Conservation (phyloP, 2,329 filamentous ascomycete genomes). For the Claviceps monticola region DNA sequence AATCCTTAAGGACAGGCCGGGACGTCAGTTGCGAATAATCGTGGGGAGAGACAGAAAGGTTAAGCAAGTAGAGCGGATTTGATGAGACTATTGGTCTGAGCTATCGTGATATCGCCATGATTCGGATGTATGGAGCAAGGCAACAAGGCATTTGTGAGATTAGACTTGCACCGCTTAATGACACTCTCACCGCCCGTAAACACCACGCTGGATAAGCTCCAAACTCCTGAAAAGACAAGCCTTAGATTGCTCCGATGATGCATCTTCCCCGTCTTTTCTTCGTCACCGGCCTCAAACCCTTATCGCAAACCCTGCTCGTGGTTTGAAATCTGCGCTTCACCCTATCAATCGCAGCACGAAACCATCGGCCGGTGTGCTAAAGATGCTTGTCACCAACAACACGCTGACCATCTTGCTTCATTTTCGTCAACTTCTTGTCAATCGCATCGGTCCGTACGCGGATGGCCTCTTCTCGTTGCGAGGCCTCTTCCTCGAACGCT, state of each 20-base stretch:
- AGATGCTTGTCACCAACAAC: constrained; percentile 34
- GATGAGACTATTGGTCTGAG: neutral
- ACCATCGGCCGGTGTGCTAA: neutral
- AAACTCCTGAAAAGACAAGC: neutral
- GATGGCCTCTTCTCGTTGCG: constrained; percentile 39
- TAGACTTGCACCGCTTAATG: neutral
- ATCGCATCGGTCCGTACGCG: constrained; percentile 39
- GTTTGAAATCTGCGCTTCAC: neutral
- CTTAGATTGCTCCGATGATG: neutral
- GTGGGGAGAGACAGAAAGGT: constrained; percentile 48
- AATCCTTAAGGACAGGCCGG: constrained; percentile 34
- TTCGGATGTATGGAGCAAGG: constrained; percentile 4
- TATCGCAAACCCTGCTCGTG: neutral
- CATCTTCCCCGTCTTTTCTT: neutral
- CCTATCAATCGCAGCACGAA: neutral
- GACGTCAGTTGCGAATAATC: constrained; percentile 46
- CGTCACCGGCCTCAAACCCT: neutral
- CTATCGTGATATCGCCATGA: neutral
- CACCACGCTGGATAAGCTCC: neutral
- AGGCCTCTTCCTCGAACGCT: constrained; percentile 41
- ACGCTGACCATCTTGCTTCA: constrained; percentile 41
- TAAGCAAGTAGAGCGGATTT: constrained; percentile 2
- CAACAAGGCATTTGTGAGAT: neutral
- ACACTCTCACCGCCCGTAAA: neutral
- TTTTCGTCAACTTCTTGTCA: constrained; percentile 37